Conservation (phyloP, 1,139 yeast genomes). For the Pichia inconspicua region DNA sequence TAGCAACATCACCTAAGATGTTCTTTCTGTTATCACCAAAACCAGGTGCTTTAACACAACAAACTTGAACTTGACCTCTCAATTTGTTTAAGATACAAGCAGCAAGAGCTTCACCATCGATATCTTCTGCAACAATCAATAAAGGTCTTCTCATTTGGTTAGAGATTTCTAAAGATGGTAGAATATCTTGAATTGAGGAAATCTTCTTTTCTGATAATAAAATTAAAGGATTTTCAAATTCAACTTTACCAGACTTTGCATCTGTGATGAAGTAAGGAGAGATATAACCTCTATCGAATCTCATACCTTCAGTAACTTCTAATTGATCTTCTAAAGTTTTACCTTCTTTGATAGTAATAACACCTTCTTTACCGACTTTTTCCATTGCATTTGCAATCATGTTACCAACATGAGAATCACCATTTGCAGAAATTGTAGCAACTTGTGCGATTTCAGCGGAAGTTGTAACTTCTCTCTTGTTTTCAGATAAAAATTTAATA, state of each 20-base stretch:
- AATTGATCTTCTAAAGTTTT: conserved; percentile 94
- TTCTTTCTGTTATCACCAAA: conserved; percentile 99
- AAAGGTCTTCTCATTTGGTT: conserved; percentile 94
- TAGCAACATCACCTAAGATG: conserved; percentile 94
- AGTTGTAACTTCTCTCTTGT: conserved; percentile 96
- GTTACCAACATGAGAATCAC: conserved; percentile 90
- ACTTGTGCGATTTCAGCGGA: conserved; percentile 97
- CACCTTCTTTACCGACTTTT: conserved; percentile 99
- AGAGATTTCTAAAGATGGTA: conserved; percentile 91
- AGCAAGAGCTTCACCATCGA: conserved; percentile 98
- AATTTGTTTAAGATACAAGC: conserved; percentile 97
- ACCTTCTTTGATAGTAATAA: conserved; percentile 94
- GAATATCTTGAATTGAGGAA: conserved; percentile 83
- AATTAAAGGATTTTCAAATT: conserved; percentile 90
- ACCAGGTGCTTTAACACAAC: conserved; percentile 99
- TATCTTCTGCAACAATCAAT: conserved; percentile 91
- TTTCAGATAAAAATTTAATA: conserved; percentile 76
- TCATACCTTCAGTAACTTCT: conserved; percentile 99
- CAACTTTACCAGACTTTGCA: conserved; percentile 93
- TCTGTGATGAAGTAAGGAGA: conserved; percentile 98
- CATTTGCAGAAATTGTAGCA: conserved; percentile 97
- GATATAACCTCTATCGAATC: conserved; percentile 97
- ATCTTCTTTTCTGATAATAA: conserved; percentile 92
- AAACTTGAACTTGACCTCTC: conserved; percentile 98
- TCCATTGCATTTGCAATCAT: conserved; percentile 97